A percentile compares a stretch with the other conserved stretches of the same genome.
These are phyloP conservation scores for Bauhinia variegata DNA, from an alignment of 306 rosid species.

Conservation along the genomic window DNA sequence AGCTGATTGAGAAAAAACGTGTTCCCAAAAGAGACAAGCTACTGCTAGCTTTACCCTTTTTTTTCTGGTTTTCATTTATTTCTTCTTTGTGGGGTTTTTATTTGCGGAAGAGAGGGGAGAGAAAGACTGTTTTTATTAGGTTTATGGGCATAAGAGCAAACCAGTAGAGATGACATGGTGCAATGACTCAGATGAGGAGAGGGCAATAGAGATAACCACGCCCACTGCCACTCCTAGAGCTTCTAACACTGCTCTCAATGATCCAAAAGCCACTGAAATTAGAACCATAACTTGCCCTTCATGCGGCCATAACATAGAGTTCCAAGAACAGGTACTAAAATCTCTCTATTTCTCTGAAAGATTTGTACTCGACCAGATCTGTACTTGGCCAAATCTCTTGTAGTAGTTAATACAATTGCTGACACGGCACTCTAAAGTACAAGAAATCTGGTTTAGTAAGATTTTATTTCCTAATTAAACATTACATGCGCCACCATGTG, in stretches of 20 bases:
- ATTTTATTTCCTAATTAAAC: neutral
- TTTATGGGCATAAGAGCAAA: constrained; percentile 42
- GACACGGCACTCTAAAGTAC: too few relatives aligned
- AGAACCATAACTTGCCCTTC: constrained; percentile 68
- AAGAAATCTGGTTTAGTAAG: too few relatives aligned
- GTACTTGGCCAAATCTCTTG: too few relatives aligned
- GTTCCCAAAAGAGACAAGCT: constrained; percentile 39
- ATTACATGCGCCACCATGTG: neutral
- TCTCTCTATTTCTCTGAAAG: too few relatives aligned
- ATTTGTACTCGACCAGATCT: too few relatives aligned
- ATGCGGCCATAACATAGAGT: constrained; percentile 65
- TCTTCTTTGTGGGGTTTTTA: neutral
- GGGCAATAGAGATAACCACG: constrained; percentile 35
- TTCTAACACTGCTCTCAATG: neutral
- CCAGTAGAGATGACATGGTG: constrained; percentile 67
- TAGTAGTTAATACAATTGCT: too few relatives aligned
- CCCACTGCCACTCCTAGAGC: constrained; percentile 27
- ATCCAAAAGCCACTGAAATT: constrained; percentile 29
- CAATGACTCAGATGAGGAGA: constrained; percentile 61
- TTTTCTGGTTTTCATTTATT: constrained; percentile 9
- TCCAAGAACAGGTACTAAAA: constrained; percentile 64
- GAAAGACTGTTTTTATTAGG: constrained; percentile 36
- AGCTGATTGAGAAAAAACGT: constrained; percentile 46
- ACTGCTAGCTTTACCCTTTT: constrained; percentile 26
- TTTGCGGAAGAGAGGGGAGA: constrained; percentile 41